phyloP scores from a whole-genome alignment of 768 basidiomycete species.

The Agrocybe pediades region DNA sequence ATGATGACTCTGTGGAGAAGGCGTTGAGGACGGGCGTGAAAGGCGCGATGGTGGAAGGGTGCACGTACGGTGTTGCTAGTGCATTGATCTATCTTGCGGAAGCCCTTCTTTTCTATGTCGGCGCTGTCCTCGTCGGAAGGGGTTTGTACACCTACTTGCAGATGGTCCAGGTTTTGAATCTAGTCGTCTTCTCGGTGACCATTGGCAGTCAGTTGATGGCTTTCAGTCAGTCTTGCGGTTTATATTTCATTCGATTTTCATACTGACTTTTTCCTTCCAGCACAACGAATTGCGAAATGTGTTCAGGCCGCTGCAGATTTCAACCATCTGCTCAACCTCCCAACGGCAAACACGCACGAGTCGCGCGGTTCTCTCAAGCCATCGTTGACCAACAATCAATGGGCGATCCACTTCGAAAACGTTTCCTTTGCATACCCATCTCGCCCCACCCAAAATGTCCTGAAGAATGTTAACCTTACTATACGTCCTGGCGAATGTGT shows the following conservation, averaged over 20 bases:
- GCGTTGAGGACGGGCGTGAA: conserved; percentile 70
- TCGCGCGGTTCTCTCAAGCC: conserved; percentile 69
- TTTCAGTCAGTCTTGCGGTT: conserved; percentile 65
- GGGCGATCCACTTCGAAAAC: conserved; percentile 63
- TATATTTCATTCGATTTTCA: background rate
- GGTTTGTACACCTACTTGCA: conserved; percentile 86
- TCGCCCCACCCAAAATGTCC: conserved; percentile 69
- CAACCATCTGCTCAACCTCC: conserved; percentile 57
- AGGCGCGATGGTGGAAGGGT: conserved; percentile 86
- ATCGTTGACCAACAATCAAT: conserved; percentile 61
- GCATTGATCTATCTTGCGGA: conserved; percentile 88
- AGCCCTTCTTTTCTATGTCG: conserved; percentile 89
- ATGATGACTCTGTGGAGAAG: conserved; percentile 58
- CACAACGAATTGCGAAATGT: conserved; percentile 85
- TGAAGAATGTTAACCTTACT: conserved; percentile 66
- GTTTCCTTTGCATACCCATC: conserved; percentile 87
- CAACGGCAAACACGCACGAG: conserved; percentile 70
- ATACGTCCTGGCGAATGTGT: conserved; percentile 81
- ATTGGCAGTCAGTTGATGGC: conserved; percentile 90
- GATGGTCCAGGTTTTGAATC: conserved; percentile 88
- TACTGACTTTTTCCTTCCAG: conserved; percentile 26
- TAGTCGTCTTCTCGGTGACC: conserved; percentile 92
- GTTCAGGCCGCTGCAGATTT: conserved; percentile 84
- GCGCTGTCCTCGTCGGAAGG: conserved; percentile 78
- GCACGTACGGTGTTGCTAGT: conserved; percentile 78